phyloP scores from a whole-genome alignment of 371 early-diverging fungal genomes.

The Apophysomyces trapeziformis region DNA sequence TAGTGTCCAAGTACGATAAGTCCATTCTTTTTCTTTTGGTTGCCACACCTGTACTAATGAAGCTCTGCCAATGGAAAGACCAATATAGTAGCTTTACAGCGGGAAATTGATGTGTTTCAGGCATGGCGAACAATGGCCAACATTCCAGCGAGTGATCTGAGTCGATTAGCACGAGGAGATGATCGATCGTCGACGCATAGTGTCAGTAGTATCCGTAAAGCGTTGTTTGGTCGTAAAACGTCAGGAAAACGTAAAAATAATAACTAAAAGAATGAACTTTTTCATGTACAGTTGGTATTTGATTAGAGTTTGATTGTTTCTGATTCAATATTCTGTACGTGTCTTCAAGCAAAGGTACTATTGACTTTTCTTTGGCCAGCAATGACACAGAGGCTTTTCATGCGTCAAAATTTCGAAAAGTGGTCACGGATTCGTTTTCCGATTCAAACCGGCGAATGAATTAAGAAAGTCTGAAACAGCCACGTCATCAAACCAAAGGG shows the following conservation, averaged over 20 bases:
- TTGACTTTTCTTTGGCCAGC: no score
- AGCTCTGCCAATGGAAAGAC: conserved; percentile 16
- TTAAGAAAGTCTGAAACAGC: no score
- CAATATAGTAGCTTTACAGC: conserved; percentile 27
- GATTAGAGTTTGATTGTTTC: no score
- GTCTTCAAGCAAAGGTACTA: no score
- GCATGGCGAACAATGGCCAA: conserved; percentile 33
- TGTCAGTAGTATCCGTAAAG: conserved; percentile 19
- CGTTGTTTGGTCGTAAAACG: conserved; percentile 27
- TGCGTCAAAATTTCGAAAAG: no score
- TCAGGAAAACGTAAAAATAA: conserved; percentile 23
- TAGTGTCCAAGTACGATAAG: conserved; percentile 26
- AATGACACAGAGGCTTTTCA: no score
- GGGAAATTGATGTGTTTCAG: conserved; percentile 40
- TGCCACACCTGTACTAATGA: background rate
- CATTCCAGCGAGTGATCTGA: conserved; percentile 34
- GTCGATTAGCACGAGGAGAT: conserved; percentile 28
- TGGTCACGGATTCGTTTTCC: no score
- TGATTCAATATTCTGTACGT: no score
- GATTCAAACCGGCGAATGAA: no score
- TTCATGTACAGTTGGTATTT: background rate
- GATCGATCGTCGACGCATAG: conserved; percentile 14
- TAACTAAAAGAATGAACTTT: background rate
- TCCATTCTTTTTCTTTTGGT: no score
- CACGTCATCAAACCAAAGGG: conserved; percentile 1